Conservation (phyloP, 768 basidiomycete species). For the Mycena maculata region DNA sequence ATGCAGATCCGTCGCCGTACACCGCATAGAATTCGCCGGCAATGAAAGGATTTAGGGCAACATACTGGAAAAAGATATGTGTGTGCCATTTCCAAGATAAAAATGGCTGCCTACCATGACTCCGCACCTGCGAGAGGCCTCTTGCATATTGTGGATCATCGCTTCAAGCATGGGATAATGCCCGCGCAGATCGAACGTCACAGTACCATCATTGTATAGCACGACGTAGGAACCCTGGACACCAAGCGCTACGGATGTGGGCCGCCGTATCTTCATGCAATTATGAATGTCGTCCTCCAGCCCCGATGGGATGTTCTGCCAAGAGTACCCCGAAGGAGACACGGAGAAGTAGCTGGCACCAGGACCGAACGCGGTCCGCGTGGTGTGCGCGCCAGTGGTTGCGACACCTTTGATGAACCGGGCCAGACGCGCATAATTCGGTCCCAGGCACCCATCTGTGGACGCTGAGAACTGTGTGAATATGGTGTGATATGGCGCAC, state of each 20-base stretch:
- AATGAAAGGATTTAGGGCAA: slow-evolving; percentile 23
- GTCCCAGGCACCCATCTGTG: slow-evolving; percentile 17
- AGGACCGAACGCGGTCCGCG: slow-evolving; percentile 25
- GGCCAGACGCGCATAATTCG: slow-evolving; percentile 15
- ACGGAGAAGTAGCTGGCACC: slow-evolving; percentile 21
- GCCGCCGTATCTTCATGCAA: slow-evolving; percentile 16
- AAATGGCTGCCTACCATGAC: slow-evolving; percentile 19
- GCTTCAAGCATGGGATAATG: slow-evolving; percentile 24
- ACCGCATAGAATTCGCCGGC: slow-evolving; percentile 27
- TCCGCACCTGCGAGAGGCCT: slow-evolving; percentile 8
- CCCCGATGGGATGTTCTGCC: slow-evolving; percentile 22
- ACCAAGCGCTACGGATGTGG: slow-evolving; percentile 24
- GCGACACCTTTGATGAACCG: slow-evolving; percentile 20
- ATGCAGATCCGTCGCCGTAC: slow-evolving; percentile 19
- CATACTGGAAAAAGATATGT: slow-evolving; percentile 5
- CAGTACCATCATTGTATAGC: slow-evolving; percentile 23
- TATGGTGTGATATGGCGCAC: neutral
- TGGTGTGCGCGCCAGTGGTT: slow-evolving; percentile 4
- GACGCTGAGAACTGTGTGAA: neutral
- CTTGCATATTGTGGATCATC: slow-evolving; percentile 16
- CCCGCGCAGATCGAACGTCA: slow-evolving; percentile 20
- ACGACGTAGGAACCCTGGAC: slow-evolving; percentile 24
- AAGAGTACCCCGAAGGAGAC: slow-evolving; percentile 21
- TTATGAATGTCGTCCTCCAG: slow-evolving; percentile 17
- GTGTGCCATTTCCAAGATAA: no score